Conservation (phyloP, 495 filamentous ascomycete species). For the Xylaria longipes region DNA sequence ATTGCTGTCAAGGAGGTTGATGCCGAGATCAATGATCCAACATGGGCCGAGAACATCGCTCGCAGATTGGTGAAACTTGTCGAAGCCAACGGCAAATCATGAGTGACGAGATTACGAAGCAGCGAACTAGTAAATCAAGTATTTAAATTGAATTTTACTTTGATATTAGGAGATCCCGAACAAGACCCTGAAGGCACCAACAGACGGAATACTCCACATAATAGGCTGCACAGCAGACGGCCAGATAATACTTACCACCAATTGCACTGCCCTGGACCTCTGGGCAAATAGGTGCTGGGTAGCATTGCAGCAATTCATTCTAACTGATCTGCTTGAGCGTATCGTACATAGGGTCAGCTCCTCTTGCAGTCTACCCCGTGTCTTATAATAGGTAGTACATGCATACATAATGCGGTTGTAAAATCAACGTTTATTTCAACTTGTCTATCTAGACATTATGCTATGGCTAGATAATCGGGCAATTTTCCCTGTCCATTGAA, state of each 20-base stretch:
- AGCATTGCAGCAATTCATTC: no score
- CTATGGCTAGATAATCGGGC: neutral
- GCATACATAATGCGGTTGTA: neutral
- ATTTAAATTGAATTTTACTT: neutral
- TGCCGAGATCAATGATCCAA: constrained; percentile 47
- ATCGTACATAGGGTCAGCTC: neutral
- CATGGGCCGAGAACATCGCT: constrained; percentile 49
- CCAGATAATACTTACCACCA: neutral
- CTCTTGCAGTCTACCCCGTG: neutral
- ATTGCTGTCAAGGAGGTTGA: constrained; percentile 46
- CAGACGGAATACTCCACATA: neutral
- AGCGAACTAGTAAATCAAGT: neutral
- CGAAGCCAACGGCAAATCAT: constrained; percentile 17
- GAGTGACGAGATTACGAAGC: neutral
- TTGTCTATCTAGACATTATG: neutral
- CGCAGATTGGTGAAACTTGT: constrained; percentile 32
- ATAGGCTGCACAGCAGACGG: neutral
- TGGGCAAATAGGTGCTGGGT: neutral
- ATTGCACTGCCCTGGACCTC: neutral
- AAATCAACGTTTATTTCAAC: neutral
- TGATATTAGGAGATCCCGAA: neutral
- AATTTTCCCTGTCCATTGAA: neutral
- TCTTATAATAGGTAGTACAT: neutral
- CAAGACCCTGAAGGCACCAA: neutral
- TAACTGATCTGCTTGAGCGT: no score